Conservation (phyloP, 148 eudicot genomes). For the Polygonum aviculare region DNA sequence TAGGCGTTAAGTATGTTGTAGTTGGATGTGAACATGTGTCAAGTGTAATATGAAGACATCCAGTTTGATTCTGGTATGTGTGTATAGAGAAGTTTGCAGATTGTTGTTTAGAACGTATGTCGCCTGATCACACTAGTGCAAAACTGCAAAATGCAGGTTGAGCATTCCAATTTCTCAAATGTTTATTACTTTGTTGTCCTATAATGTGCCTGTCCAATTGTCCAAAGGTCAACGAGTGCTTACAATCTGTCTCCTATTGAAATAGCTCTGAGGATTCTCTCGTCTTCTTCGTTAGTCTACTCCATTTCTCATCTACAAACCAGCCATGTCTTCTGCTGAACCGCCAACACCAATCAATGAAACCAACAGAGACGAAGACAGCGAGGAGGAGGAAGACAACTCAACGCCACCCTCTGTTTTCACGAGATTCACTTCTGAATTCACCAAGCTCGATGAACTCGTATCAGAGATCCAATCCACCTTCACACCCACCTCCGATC, state of each 20-base stretch:
- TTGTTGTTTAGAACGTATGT: background rate
- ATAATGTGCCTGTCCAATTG: too few species aligned
- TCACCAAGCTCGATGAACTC: background rate
- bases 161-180: too few species aligned
- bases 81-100: background rate
- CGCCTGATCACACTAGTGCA: too few species aligned
- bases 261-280: too few species aligned
- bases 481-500: background rate
- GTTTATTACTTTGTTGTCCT: too few species aligned
- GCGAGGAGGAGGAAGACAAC: background rate
- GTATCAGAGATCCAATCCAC: background rate
- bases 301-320: background rate
- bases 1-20: background rate
- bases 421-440: background rate
- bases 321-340: background rate
- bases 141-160: too few species aligned
- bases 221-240: too few species aligned
- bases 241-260: background rate
- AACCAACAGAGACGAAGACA: background rate
- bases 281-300: background rate
- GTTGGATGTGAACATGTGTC: background rate
- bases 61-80: constrained; percentile 3
- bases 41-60: background rate
- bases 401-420: background rate
- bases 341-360: background rate